These are phyloP conservation scores for Carallia pectinifolia DNA, from an alignment of 345 rosid genomes.

Conservation along the genomic window DNA sequence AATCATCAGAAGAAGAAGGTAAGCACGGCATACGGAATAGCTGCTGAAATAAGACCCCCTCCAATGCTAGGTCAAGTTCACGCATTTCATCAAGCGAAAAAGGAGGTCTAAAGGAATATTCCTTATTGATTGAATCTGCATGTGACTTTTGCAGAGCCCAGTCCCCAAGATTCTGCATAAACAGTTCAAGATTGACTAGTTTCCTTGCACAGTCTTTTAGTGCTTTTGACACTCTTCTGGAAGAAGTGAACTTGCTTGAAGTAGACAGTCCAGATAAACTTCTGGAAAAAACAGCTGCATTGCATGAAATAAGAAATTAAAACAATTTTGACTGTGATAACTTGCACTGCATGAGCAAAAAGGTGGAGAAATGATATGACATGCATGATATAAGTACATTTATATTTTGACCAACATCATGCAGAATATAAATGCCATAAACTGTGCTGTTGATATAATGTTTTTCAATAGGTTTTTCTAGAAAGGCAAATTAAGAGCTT, in stretches of 20 bases:
- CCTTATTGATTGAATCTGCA: slow-evolving; percentile 21
- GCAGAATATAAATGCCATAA: too few species aligned
- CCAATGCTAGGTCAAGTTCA: slow-evolving; percentile 63
- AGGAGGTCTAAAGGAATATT: slow-evolving; percentile 39
- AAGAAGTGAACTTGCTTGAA: slow-evolving; percentile 43
- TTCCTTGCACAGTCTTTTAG: slow-evolving; percentile 46
- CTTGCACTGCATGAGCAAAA: background rate
- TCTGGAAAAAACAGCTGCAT: slow-evolving; percentile 44
- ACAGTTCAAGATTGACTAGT: slow-evolving; percentile 37
- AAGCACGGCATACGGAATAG: slow-evolving; percentile 59
- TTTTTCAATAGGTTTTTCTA: too few species aligned
- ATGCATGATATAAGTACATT: too few species aligned
- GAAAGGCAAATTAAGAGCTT: too few species aligned
- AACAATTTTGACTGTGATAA: background rate
- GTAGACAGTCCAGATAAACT: slow-evolving; percentile 46
- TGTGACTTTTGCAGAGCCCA: slow-evolving; percentile 45
- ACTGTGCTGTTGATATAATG: too few species aligned
- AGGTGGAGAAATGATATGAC: too few species aligned
- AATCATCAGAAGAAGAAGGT: slow-evolving; percentile 27
- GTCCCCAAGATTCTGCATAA: slow-evolving; percentile 37
- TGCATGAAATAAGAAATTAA: slow-evolving; percentile 12
- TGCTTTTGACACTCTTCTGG: slow-evolving; percentile 47
- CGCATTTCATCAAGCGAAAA: slow-evolving; percentile 49
- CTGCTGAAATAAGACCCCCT: slow-evolving; percentile 55
- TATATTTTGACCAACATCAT: too few species aligned